Evolutionary conservation across 257 asterid species (phyloP), one percentile per base, ranked within the genome.

Genomic region (Nicotiana tomentosiformis): DNA sequence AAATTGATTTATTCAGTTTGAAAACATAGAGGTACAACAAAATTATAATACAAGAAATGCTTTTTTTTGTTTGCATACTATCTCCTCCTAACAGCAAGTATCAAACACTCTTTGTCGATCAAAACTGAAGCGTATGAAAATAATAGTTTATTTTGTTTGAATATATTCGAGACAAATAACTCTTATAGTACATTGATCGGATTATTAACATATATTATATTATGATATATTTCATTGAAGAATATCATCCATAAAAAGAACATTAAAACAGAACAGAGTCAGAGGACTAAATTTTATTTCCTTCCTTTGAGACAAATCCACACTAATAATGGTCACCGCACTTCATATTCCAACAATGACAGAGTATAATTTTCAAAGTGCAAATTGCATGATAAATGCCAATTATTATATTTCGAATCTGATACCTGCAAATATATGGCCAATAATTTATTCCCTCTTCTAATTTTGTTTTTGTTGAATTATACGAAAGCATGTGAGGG

Each of bases 401-500:
- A 20, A 76, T 80, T 62, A 49, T 67, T 10, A 77, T 72, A 30
- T 70, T 2, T 64, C 72, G 69, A 84, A 82, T 84, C 77, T 65
- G 77, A 85, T 86, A 83, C 81, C 80, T 14, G 53, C 33, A 37
- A 7, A 49, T 51, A 74, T 26, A 74, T 51, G 46, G 15, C 20
- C 9, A 76, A 51, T 74, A 74, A 51, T 74, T 46, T 49, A 7
- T 61, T 20, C 32, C 32, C 7, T 61, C 14, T n/a, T 61, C 32
- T 61, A 61, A 23, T 49, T 23, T 15, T 0, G 0, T 49, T 74
- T 49, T 74, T 74, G 16, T 51, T 74, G 62, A 76, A 74, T 51
- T 51, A 26, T 77, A 65, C 32, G 30, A 78, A 43, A 86, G 72
- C 93, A 91, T 91, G 93, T 89, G 90, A 83, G 82, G 87, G 79